Evolutionary conservation across 805 yeast species (phyloP), one percentile per base, ranked within the genome.

Genomic region (Yamadazyma phyllophila): DNA sequence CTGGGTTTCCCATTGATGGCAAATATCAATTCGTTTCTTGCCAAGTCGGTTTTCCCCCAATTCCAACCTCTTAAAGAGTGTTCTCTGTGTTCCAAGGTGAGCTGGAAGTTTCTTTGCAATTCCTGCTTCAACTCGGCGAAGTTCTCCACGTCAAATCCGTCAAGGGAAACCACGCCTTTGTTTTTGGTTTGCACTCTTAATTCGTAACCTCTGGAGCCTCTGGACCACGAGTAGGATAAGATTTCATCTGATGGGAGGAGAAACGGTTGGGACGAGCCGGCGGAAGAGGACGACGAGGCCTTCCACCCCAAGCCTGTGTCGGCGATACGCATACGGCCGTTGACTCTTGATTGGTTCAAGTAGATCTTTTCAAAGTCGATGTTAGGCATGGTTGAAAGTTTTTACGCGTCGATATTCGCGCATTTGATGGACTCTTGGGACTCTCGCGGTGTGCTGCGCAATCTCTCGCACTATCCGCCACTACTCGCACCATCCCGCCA

Each of bases 291-390:
- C 24, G 70, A 70, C 33, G 82, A 69, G 0, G 83, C 83, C 61
- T 92, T 92, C 99, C 99, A 94, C 39, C 99, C 99, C 26, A 94
- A 76, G 41, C 99, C 99, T n/a, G 95, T 83, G 51, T 87, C 94
- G 11, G 97, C 96, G 51, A 94, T 80, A 68, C 99, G 88, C 77
- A 92, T 84, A 56, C 95, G 83, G 17, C 99, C 99, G 39, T 81
- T 78, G 33, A 77, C 73, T 55, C 82, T 82, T 44, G 96, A 87
- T 65, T 87, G 96, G 66, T 94, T 91, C 63, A 89, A 73, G 63
- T 88, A 91, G 53, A 94, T 89, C 63, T 85, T 83, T 61, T 94
- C 98, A 64, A 88, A 94, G 66, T 92, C 97, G n/a, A 70, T 65
- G 47, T 82, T 76, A 54, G 66, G 73, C 76, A 71, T 71, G 35